Evolutionary conservation across 441 rosid species (phyloP), one percentile per base, ranked within the genome.

Genomic region (Erysimum pusillum): DNA sequence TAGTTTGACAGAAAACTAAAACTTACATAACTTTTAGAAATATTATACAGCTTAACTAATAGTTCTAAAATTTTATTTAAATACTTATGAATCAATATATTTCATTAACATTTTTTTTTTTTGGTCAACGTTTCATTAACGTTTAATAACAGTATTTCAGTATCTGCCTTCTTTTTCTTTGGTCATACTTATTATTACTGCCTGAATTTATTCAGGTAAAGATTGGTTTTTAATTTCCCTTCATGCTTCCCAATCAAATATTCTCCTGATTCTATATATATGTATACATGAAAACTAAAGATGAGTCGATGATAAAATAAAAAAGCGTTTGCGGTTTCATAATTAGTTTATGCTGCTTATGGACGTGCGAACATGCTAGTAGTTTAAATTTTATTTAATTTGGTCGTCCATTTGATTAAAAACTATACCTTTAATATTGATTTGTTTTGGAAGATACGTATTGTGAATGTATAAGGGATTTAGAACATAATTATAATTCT

Each of bases 361-460:
- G 18, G 31, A 67, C 65, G 77, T 61, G 74, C 75, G 77, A 73
- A 67, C 77, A 78, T 35, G 46, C 60, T 67, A 60, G 52, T 48
- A 67, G n/a, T 17, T 36, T 67, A 60, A 28, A 9, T 44, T 42
- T 18, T 22, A n/a, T n/a, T n/a, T n/a, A n/a, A 65, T 53, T 17
- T 73, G 65, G 70, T 73, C 74, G 77, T 61, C 59, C 18, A 58
- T 57, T 28, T 13, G 14, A 46, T 63, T n/a, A 63, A 18, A 70
- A 14, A 57, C 10, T 58, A 64, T 36, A 56, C 32, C 9, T 25
- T 11, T 12, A n/a, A 1, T 22, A 7, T 14, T 56, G 2, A 35
- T 18, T 53, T 20, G 22, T 18, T 58, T 32, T 69, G 72, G 34
- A 77, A 65, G 81, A 77, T 77, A 49, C 51, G 51, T 63, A 63